A percentile compares a stretch with the other conserved stretches of the same genome.
phyloP scores from a whole-genome alignment of 129 eudicot species.

The Chrysanthemum seticuspe region DNA sequence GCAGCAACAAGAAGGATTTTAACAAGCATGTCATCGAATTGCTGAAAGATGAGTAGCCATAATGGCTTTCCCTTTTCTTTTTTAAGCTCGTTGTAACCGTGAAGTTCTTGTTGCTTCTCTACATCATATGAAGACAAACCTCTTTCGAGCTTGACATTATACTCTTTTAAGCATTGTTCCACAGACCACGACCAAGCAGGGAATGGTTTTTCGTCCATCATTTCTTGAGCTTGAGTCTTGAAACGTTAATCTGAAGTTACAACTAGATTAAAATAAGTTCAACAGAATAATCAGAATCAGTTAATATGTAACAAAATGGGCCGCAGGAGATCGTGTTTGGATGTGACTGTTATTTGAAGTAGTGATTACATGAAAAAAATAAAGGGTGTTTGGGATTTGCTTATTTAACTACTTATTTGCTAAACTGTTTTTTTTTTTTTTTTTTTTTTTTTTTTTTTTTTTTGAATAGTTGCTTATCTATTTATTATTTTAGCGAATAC shows the following conservation, averaged over 20 bases:
- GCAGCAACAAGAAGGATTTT: constrained; percentile 81
- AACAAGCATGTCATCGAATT: constrained; percentile 81
- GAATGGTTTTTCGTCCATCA: constrained; percentile 49
- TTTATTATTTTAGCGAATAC: too few species aligned
- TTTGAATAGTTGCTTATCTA: too few species aligned
- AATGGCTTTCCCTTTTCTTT: constrained; percentile 71
- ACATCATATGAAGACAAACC: constrained; percentile 71
- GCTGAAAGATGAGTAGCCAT: constrained; percentile 64
- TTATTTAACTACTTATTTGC: too few species aligned
- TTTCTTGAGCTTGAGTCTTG: constrained; percentile 29
- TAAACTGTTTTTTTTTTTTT: too few species aligned
- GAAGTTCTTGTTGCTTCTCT: constrained; percentile 51
- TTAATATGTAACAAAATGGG: background rate
- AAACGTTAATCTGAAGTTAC: constrained; percentile 7
- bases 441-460: too few species aligned
- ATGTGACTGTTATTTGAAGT: too few species aligned
- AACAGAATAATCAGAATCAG: background rate
- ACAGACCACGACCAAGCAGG: constrained; percentile 85
- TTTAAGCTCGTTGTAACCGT: constrained; percentile 78
- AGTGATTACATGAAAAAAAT: too few species aligned
- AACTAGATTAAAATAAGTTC: constrained; percentile 13
- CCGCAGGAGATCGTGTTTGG: background rate
- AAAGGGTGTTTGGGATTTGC: too few species aligned
- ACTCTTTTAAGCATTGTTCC: constrained; percentile 72
- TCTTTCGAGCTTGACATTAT: constrained; percentile 67